Percentiles rank a stretch among this genome's conserved stretches.
Conservation (phyloP, 208 protist species). For the Trypanosoma conorhini region DNA sequence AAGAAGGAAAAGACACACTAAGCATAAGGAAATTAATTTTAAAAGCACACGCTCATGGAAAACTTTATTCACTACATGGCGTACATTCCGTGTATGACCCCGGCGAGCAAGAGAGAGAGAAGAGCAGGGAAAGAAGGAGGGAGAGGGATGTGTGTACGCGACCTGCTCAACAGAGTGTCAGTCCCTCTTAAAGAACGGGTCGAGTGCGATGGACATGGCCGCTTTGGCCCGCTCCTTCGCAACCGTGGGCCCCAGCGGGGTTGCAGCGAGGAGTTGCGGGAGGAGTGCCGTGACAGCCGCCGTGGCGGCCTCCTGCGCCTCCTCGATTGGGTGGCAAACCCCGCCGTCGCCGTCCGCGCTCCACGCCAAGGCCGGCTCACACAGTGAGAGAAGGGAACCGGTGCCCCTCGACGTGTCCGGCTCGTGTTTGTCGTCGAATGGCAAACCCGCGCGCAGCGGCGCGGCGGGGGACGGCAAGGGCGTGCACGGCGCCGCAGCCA, state of each 20-base stretch:
- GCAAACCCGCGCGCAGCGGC: no score
- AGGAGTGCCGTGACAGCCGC: not conserved
- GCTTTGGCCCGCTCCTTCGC: constrained; percentile 20
- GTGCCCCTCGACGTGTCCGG: not conserved
- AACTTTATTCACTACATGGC: constrained; percentile 1
- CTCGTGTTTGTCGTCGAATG: not conserved
- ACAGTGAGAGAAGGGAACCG: not conserved
- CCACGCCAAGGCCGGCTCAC: not conserved
- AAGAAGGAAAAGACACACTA: not conserved
- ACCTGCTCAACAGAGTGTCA: not conserved
- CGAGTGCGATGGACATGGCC: constrained; percentile 13
- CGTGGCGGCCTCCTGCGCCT: not conserved
- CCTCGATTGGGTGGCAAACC: not conserved
- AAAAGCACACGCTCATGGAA: not conserved
- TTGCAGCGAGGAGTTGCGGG: constrained; percentile 6
- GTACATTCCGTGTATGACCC: not conserved
- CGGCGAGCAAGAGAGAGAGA: not conserved
- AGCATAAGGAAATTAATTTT: not conserved
- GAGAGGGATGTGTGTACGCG: not conserved
- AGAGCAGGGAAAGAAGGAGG: not conserved
- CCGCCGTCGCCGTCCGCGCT: not conserved
- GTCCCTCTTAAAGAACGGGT: constrained; percentile 27
- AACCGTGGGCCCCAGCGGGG: constrained; percentile 10
- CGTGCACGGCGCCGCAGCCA: no score
- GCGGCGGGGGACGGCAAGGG: not conserved